These are phyloP conservation scores for Erodium moschatum DNA, from an alignment of 441 rosid species.

Conservation along the genomic window DNA sequence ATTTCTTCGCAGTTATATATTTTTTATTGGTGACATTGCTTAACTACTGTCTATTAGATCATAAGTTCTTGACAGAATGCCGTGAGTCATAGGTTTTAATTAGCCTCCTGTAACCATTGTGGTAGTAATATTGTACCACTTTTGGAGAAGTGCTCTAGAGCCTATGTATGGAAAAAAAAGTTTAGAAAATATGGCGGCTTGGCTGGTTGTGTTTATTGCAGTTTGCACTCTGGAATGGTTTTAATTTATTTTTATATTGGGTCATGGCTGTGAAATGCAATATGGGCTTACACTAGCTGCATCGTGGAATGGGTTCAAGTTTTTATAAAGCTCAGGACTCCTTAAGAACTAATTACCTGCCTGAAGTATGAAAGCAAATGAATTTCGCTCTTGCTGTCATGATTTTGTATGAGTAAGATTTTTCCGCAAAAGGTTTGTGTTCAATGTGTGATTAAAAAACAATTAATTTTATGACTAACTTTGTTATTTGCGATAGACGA, in stretches of 20 bases:
- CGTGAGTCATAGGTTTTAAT: not conserved
- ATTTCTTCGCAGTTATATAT: constrained; percentile 9
- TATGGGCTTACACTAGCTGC: not conserved
- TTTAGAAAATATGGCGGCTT: too few relatives aligned
- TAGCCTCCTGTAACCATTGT: not conserved
- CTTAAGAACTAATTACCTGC: not conserved
- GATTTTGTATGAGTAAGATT: not conserved
- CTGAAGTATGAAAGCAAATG: not conserved
- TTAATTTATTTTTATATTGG: not conserved
- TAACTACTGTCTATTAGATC: not conserved
- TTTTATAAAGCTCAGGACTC: not conserved
- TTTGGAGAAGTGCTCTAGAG: not conserved
- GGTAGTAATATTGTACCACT: not conserved
- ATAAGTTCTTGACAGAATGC: not conserved
- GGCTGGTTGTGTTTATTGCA: not conserved
- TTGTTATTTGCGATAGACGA: not conserved
- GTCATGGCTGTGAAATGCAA: not conserved
- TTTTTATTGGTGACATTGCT: not conserved
- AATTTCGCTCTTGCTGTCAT: not conserved
- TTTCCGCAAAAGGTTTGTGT: not conserved
- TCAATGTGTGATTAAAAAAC: not conserved
- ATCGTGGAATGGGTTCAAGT: not conserved
- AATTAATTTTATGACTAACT: not conserved
- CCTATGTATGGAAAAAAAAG: not conserved
- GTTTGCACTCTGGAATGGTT: not conserved